Base-by-base conservation (phyloP, 1,284 basidiomycete species). In the Mycena citricolor region DNA sequence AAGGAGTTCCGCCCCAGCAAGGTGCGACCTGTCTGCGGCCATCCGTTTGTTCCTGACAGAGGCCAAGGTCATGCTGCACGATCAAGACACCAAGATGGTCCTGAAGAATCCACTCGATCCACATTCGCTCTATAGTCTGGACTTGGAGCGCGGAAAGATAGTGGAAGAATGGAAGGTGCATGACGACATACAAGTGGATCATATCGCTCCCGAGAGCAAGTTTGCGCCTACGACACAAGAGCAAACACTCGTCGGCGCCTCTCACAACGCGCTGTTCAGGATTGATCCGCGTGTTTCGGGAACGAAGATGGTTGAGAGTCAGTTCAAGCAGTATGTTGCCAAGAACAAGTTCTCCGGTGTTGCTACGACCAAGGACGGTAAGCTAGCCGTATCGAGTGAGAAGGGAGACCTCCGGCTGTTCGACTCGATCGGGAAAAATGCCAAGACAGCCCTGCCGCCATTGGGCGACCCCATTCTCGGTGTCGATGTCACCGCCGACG, bases 91-190 rank as follows among this genome's bases (percentile, higher is more conserved):
- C 26, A 91, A 93, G 68, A 94, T 99, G 93, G 74, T 99, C 41
- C 63, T 99, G 47, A 90, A 93, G 79, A 90, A 97, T 61, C 86
- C 91, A 1, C 62, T 67, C 26, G 84, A 94, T 42, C 80, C 84
- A n/a, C 83, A 94, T 58, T 86, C 93, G 0, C 69, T 99, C 26
- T 98, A 85, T 70, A 85, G 77, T 55, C 85, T 99, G 79, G 97
- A 99, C 65, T 81, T 99, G 52, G 92, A 95, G 65, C 86, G 86
- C 32, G 97, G 94, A 37, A 97, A 98, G 70, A 86, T 99, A 30
- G 93, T 99, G 7, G 97, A 99, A 61, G 95, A 99, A 65, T 98
- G 94, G 94, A 95, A 94, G 63, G 84, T 99, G 13, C 87, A 94
- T 60, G 93, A 97, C 37, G 77, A 88, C 57, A 76, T 98, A 46